These are phyloP conservation scores for Mortierella claussenii DNA, from an alignment of 192 early-diverging fungal species.

Conservation along the genomic window DNA sequence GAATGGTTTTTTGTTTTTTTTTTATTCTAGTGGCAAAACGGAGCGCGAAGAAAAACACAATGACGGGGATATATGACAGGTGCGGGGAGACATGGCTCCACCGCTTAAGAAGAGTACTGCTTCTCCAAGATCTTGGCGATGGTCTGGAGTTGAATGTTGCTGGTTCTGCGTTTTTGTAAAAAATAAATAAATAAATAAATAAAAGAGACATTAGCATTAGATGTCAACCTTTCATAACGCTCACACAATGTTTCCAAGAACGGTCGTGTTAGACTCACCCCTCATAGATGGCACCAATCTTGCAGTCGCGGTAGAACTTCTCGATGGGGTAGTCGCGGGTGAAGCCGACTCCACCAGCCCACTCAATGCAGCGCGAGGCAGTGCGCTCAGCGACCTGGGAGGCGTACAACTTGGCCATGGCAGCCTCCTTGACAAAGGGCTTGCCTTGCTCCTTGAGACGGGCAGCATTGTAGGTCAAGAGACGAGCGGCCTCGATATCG, in stretches of 20 bases:
- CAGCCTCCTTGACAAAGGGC: constrained; percentile 94
- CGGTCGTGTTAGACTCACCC: constrained; percentile 60
- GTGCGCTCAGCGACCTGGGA: constrained; percentile 94
- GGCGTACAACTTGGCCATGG: constrained; percentile 98
- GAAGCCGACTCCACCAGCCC: constrained; percentile 98
- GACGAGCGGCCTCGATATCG: constrained; percentile 96
- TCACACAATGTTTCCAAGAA: no score
- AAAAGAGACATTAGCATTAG: neutral
- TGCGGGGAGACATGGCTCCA: neutral
- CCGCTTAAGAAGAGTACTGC: constrained; percentile 47
- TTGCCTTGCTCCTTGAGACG: constrained; percentile 93
- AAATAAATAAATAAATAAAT: neutral
- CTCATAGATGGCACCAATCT: constrained; percentile 98
- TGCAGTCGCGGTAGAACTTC: constrained; percentile 96
- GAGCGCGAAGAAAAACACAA: neutral
- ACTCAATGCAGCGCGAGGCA: constrained; percentile 92
- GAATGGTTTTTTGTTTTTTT: neutral
- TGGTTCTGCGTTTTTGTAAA: constrained; percentile 66
- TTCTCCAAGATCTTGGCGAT: constrained; percentile 72
- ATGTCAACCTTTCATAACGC: no score
- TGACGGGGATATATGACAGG: constrained; percentile 11
- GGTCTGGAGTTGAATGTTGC: constrained; percentile 97
- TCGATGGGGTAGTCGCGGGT: constrained; percentile 90
- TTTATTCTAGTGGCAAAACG: neutral
- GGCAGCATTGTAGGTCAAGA: constrained; percentile 98